Base-by-base conservation (phyloP, 495 filamentous ascomycete genomes). In the Cudoniella acicularis region DNA sequence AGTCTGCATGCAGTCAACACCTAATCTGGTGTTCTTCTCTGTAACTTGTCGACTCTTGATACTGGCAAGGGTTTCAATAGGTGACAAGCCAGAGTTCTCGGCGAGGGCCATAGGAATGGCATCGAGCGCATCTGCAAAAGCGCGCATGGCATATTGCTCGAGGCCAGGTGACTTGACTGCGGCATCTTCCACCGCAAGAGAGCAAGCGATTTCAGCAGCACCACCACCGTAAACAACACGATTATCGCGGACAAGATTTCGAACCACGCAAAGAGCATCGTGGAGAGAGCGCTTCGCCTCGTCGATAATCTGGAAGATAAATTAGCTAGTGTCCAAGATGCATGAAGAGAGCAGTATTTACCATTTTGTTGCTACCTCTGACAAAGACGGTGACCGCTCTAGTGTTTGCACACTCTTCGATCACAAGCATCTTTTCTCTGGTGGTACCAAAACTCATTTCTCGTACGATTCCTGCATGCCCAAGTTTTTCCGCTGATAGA, bases 291-390 rank as follows among this genome's bases (percentile, higher is more conserved):
- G 88, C 79, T 96, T 96, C 47, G 94, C 95, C 72, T 99, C 95
- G 72, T 99, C 95, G 70, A 98, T 97, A 70, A 98, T 96, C 90
- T 96, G 43, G 30, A 13, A 47, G 62, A 21, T 25, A 41, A 45
- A 27, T 67, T 65, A 59, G 41, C 13, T 49, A 73, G 22, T 64
- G 56, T n/a, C n/a, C n/a, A n/a, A n/a, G n/a, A n/a, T n/a, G 73
- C 74, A 70, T 43, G 18, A 9, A 57, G 16, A 43, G 17, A 57
- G 20, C 18, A 17, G 3, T 22, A 52, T 79, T 68, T 69, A 92
- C 91, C 94, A 99, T 99, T 82, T 98, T 99, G 82, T 99, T 99
- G 79, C 91, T 96, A 64, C 94, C 94, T 70, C 94, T 79, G 48
- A 99, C 87, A 70, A 99, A 99, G 45, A 94, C 84, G 0, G 94